Evolutionary conservation across 2,329 filamentous ascomycete species (phyloP).

Genomic region (Apiospora marii): DNA sequence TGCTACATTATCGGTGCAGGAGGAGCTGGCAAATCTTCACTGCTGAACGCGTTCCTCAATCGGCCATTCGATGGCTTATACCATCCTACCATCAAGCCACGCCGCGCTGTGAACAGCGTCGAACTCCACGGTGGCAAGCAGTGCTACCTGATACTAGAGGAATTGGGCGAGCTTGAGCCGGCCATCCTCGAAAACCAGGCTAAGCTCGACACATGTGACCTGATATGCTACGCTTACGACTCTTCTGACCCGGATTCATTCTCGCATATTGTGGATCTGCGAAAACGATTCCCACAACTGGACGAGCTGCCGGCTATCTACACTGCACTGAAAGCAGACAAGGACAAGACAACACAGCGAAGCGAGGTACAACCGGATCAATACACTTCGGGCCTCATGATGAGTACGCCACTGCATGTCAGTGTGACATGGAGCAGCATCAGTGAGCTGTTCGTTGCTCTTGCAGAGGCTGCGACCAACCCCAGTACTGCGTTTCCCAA

Average conservation of each 20-base stretch:
- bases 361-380: conserved; percentile 90
- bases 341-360: conserved; percentile 95
- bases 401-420: conserved; percentile 92
- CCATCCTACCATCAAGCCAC: conserved; percentile 92
- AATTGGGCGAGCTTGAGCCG: conserved; percentile 93
- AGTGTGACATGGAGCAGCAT: conserved; percentile 95
- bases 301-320: conserved; percentile 92
- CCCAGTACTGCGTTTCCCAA: conserved; percentile 90
- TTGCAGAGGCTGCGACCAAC: conserved; percentile 91
- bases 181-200: conserved; percentile 91
- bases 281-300: conserved; percentile 80
- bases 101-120: conserved; percentile 93
- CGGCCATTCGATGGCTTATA: conserved; percentile 85
- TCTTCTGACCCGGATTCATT: conserved; percentile 97
- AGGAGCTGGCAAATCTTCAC: conserved; percentile 87
- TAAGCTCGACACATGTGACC: conserved; percentile 90
- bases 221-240: conserved; percentile 96
- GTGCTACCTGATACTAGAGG: conserved; percentile 94
- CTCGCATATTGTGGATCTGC: conserved; percentile 84
- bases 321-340: conserved; percentile 91
- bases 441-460: conserved; percentile 87
- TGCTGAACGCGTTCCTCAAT: conserved; percentile 91
- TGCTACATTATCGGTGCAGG: conserved; percentile 91
- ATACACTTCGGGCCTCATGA: conserved; percentile 84
- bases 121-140: conserved; percentile 96